Percentiles rank a stretch among this genome's conserved stretches.
Conservation (phyloP, 202 grass and related monocot species). For the Saccharum hybrid region DNA sequence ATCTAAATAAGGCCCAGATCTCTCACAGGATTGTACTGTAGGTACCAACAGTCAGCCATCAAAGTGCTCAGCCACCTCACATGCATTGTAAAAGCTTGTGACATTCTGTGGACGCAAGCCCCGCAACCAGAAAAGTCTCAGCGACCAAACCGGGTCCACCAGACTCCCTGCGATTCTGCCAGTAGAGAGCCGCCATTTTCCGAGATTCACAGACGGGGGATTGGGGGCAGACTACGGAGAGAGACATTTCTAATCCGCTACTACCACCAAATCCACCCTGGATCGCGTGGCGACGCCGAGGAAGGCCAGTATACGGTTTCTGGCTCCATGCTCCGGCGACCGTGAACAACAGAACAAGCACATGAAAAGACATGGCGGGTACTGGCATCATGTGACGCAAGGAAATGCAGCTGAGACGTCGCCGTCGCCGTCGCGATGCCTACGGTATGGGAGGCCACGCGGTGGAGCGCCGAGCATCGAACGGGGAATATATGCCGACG, state of each 20-base stretch:
- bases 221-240: neutral
- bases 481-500: slow-evolving; percentile 27
- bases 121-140: neutral
- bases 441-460: slow-evolving; percentile 24
- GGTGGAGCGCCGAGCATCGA: slow-evolving; percentile 9
- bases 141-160: neutral
- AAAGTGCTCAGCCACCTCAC: neutral
- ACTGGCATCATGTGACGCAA: too few relatives aligned
- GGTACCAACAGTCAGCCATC: neutral
- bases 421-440: slow-evolving; percentile 40
- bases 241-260: neutral
- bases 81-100: neutral
- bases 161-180: neutral
- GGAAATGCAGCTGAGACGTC: slow-evolving; percentile 38
- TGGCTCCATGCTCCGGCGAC: neutral
- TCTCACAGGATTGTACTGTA: neutral
- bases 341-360: slow-evolving; percentile 7
- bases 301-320: neutral
- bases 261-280: slow-evolving; percentile 18
- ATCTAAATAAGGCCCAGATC: too few relatives aligned
- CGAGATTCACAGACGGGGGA: neutral
- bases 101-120: neutral
- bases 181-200: neutral
- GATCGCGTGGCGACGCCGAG: neutral
- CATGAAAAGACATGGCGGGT: slow-evolving; percentile 21